Percentiles rank a stretch among this genome's conserved stretches.
phyloP scores from a whole-genome alignment of 306 rosid species.

The Carpinus viminea region DNA sequence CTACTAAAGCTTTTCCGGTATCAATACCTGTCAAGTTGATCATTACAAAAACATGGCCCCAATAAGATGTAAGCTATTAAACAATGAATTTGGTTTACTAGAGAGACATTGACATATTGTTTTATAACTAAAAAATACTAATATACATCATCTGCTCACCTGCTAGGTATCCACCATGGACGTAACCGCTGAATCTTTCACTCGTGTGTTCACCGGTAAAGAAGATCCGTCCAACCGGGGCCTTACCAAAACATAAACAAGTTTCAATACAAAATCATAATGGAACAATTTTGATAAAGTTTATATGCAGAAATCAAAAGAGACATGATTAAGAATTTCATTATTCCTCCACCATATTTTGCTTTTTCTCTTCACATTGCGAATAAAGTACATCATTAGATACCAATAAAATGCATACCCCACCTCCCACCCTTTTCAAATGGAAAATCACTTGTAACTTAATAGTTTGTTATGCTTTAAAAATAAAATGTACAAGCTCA shows the following conservation, averaged over 20 bases:
- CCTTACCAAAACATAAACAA: slow-evolving; percentile 40
- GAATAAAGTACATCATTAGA: neutral
- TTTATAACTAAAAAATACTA: neutral
- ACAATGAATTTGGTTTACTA: too few species aligned
- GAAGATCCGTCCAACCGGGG: slow-evolving; percentile 78
- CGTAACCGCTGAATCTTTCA: slow-evolving; percentile 84
- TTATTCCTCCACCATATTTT: neutral
- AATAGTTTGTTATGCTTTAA: neutral
- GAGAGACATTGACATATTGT: too few species aligned
- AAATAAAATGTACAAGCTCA: neutral
- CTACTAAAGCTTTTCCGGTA: slow-evolving; percentile 63
- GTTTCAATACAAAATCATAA: neutral
- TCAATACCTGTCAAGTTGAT: slow-evolving; percentile 64
- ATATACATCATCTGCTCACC: slow-evolving; percentile 35
- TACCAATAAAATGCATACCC: too few species aligned
- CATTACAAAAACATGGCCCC: slow-evolving; percentile 1
- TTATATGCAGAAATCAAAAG: too few species aligned
- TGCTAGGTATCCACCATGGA: slow-evolving; percentile 89
- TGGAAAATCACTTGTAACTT: too few species aligned
- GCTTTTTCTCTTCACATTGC: neutral
- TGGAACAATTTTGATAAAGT: neutral
- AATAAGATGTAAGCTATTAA: neutral
- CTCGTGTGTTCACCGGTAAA: slow-evolving; percentile 94
- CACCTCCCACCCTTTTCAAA: too few species aligned
- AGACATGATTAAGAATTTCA: neutral